These are phyloP conservation scores for Trichosporon coremiiforme DNA, from an alignment of 1,284 basidiomycete genomes.

Conservation along the genomic window DNA sequence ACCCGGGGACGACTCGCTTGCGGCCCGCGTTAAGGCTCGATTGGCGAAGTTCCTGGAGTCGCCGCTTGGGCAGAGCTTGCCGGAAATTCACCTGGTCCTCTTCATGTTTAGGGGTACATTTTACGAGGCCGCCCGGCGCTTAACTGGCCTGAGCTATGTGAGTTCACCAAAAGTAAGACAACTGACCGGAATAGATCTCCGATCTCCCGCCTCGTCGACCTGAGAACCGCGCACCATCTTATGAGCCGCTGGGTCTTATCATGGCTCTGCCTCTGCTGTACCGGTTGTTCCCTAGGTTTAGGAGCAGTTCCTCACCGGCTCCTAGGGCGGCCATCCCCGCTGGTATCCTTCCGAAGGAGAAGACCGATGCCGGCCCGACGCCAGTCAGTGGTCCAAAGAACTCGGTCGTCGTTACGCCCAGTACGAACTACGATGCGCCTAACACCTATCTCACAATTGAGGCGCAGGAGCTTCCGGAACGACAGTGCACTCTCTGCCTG, in stretches of 20 bases:
- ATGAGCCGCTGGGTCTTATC: slow-evolving; percentile 78
- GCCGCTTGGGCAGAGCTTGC: slow-evolving; percentile 43
- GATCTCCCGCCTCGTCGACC: slow-evolving; percentile 65
- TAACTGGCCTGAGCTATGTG: slow-evolving; percentile 74
- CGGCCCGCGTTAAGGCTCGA: slow-evolving; percentile 24
- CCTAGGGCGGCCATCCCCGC: slow-evolving; percentile 16
- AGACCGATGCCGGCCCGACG: slow-evolving; percentile 21
- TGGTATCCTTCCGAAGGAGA: slow-evolving; percentile 20
- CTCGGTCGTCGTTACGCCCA: slow-evolving; percentile 60
- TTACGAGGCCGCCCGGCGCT: slow-evolving; percentile 71
- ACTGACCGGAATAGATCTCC: slow-evolving; percentile 63
- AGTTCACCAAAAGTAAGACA: slow-evolving; percentile 40
- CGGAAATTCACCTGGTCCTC: slow-evolving; percentile 74
- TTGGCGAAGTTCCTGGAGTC: slow-evolving; percentile 42
- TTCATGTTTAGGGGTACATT: slow-evolving; percentile 81
- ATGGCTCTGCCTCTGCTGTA: slow-evolving; percentile 70
- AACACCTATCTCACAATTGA: slow-evolving; percentile 49
- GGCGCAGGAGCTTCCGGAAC: slow-evolving; percentile 61
- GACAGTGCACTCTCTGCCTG: slow-evolving; percentile 82
- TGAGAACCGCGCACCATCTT: slow-evolving; percentile 73
- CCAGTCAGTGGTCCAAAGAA: slow-evolving; percentile 30
- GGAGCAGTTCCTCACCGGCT: slow-evolving; percentile 1
- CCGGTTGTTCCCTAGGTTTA: slow-evolving; percentile 55
- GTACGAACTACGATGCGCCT: slow-evolving; percentile 37
- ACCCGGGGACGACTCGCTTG: slow-evolving; percentile 22